phyloP scores from a whole-genome alignment of 2,329 filamentous ascomycete species.

The Alternaria sp. region DNA sequence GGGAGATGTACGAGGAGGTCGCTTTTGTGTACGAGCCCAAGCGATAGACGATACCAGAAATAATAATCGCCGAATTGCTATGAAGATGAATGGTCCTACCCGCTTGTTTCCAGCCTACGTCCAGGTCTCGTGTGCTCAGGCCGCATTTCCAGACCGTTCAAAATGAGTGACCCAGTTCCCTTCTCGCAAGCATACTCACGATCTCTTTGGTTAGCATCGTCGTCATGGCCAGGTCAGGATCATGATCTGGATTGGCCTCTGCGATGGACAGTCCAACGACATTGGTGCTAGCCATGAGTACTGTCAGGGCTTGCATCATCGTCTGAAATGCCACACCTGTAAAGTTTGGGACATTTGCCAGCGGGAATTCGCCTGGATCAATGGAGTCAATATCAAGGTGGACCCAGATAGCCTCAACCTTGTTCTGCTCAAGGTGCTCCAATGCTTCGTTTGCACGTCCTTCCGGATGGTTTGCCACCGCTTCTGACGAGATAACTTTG shows the following conservation, averaged over 20 bases:
- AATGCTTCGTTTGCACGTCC: constrained; percentile 16
- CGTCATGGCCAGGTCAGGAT: constrained; percentile 20
- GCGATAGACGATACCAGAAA: neutral
- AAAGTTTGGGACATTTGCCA: constrained; percentile 33
- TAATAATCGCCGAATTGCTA: neutral
- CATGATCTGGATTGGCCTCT: constrained; percentile 30
- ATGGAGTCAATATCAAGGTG: constrained; percentile 37
- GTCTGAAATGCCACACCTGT: constrained; percentile 29
- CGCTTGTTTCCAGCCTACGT: neutral
- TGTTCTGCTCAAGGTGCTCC: constrained; percentile 23
- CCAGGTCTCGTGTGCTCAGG: neutral
- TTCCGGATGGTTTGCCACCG: constrained; percentile 17
- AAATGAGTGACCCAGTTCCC: neutral
- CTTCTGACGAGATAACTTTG: constrained; percentile 22
- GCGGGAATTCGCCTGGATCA: constrained; percentile 29
- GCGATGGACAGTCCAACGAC: constrained; percentile 20
- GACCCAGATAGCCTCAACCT: constrained; percentile 26
- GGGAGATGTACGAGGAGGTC: constrained; percentile 9
- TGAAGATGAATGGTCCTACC: neutral
- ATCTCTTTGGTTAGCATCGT: constrained; percentile 14
- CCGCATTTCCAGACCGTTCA: neutral
- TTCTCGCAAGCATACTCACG: constrained; percentile 2
- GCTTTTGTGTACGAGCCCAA: constrained; percentile 5
- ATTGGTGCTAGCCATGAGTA: constrained; percentile 27
- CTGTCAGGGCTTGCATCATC: constrained; percentile 23